Evolutionary conservation across 1,139 yeast genomes (phyloP), one percentile per base, ranked within the genome.

Genomic region (Meyerozyma sp.): DNA sequence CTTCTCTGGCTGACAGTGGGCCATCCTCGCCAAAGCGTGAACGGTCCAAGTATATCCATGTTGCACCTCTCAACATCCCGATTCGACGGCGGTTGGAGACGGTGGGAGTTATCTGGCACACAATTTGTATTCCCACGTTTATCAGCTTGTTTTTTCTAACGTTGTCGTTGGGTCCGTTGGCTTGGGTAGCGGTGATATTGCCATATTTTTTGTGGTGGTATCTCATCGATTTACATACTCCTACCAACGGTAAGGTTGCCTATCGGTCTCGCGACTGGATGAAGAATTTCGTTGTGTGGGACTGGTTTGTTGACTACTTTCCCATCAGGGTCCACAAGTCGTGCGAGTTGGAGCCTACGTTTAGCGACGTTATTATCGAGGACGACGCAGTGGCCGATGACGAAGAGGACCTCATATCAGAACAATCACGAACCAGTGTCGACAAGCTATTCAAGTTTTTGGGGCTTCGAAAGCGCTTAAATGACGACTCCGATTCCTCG

Each of bases 241-340:
- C 91, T 1, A 78, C 82, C 14, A 82, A 86, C 56, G 97, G 97
- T 1, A 73, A 76, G 18, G 84, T 79, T 1, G 75, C 77, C 6
- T 67, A 75, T 46, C 63, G 94, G 36, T 71, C 75, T 38, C 80
- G 88, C 2, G 64, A 68, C 4, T 70, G 79, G 69, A 71, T 87
- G 59, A 74, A 88, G 49, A 75, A 78, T 34, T 58, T 81, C 39
- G 57, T 65, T 3, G 53, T 84, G n/a, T 91, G 95, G 94, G 77
- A 73, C 46, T 76, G 81, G 68, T 88, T 85, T 61, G 84, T 83
- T 32, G 69, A 73, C 40, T 93, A 90, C 63, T 93, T 85, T 63
- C 98, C 98, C 0, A 79, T 93, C 14, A 64, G 66, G 2, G 69
- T 89, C n/a, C 84, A 83, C 62, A 87, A 84, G 57, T 75, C 91